Base-by-base conservation (phyloP, 2,329 filamentous ascomycete genomes). In the Basipetospora sp. region DNA sequence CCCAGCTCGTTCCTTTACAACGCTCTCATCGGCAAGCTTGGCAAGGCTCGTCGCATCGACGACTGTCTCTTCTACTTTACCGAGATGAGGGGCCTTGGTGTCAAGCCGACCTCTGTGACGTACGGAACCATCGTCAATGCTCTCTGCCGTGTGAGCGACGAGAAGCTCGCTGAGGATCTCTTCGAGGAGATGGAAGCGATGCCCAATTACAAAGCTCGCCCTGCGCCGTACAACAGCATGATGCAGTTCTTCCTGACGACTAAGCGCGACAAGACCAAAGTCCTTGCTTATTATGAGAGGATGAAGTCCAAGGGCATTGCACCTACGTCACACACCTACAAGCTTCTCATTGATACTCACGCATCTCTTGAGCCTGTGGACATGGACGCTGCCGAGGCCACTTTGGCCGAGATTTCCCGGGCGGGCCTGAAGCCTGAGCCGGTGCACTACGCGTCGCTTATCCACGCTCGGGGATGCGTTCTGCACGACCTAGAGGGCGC, bases 151-250 rank as follows among this genome's bases (percentile, higher is more conserved):
- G 90, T 96, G 40, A 94, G 86, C 47, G 90, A 98, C 49, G 88
- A 96, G 63, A 92, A 88, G 53, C 94, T 94, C 55, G 90, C 90
- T 19, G 90, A 94, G 53, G 86, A 96, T 59, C 75, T 96, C 49
- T 98, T 98, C 53, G 86, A 96, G 53, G 90, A 98, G 64, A 98
- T 98, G 90, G 90, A 98, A 65, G 76, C 80, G 33, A 94, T 93
- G 80, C 80, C 86, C 41, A 98, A 98, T 65, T 98, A 98, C 73
- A 96, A 94, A 67, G 85, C 90, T 29, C 80, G 90, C 8, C 87
- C 90, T 18, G 90, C 90, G 17, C 90, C 90, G 1, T 98, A 98
- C 69, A 94, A 98, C 67, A 93, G 85, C 60, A 82, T 98, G 77
- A 98, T 98, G 76, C 90, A 98, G 56, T 96, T 94, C 64, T 98